Percentiles rank a stretch among this genome's conserved stretches.
phyloP scores from a whole-genome alignment of 2,329 filamentous ascomycete species.

The Helicocarpus griseus region DNA sequence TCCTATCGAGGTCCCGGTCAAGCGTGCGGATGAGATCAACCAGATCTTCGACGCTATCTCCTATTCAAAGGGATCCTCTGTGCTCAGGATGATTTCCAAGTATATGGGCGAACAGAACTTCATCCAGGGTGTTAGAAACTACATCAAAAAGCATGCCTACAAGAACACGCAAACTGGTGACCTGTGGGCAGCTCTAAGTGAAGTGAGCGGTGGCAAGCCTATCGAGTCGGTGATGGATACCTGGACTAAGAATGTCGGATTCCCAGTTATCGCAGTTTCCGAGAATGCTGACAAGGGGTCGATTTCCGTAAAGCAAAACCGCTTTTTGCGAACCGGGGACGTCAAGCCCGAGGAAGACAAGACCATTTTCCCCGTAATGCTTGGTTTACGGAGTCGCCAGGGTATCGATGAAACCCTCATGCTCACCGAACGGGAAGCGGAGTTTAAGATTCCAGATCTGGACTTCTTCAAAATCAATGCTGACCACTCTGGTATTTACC shows the following conservation, averaged over 20 bases:
- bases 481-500: conserved; percentile 85
- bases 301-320: conserved; percentile 87
- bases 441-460: conserved; percentile 65
- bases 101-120: conserved; percentile 88
- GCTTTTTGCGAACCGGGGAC: conserved; percentile 85
- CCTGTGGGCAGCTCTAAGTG: conserved; percentile 76
- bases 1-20: conserved; percentile 91
- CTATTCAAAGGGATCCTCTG: conserved; percentile 92
- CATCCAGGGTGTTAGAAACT: conserved; percentile 80
- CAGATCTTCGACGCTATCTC: conserved; percentile 98
- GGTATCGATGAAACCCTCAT: conserved; percentile 68
- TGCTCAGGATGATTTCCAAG: conserved; percentile 93
- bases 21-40: conserved; percentile 90
- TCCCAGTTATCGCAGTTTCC: conserved; percentile 79
- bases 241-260: conserved; percentile 96
- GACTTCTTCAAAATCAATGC: conserved; percentile 97
- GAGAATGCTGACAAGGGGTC: conserved; percentile 60
- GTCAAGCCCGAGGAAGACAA: conserved; percentile 88
- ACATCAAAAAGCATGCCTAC: conserved; percentile 94
- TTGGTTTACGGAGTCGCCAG: conserved; percentile 67
- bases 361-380: conserved; percentile 79
- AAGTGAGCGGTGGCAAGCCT: conserved; percentile 85
- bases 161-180: conserved; percentile 88
- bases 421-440: conserved; percentile 60
- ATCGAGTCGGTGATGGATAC: conserved; percentile 85